Conservation (phyloP, 1,284 basidiomycete genomes). For the Schizophyllum amplum region DNA sequence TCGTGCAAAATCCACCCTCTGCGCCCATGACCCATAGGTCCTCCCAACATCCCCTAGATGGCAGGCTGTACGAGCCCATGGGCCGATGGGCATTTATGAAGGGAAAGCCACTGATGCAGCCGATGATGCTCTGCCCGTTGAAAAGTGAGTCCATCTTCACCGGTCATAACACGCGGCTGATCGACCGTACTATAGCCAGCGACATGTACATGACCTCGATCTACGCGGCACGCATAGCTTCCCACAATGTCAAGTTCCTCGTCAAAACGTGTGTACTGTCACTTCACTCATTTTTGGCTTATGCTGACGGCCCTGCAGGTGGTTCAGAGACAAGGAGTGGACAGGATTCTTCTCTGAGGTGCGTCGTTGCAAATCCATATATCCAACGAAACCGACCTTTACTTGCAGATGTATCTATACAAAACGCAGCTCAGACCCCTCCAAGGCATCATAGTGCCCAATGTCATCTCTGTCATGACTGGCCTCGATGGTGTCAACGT, state of each 20-base stretch:
- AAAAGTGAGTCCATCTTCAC: not conserved
- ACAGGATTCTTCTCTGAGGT: not conserved
- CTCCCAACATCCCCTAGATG: not conserved
- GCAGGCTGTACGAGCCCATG: not conserved
- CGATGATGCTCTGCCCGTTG: not conserved
- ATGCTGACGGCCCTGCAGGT: not conserved
- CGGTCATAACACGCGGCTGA: not conserved
- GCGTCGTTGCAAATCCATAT: not conserved
- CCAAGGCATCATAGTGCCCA: conserved; percentile 45
- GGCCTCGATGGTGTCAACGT: conserved; percentile 26
- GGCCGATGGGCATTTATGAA: not conserved
- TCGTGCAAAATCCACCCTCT: too few relatives aligned
- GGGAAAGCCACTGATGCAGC: not conserved
- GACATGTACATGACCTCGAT: not conserved
- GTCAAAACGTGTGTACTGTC: not conserved
- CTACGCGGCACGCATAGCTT: not conserved
- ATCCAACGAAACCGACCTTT: not conserved
- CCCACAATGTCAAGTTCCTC: not conserved
- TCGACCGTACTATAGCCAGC: not conserved
- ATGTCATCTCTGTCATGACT: conserved; percentile 42
- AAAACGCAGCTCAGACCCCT: conserved; percentile 38
- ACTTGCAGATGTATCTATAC: conserved; percentile 30
- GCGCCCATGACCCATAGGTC: not conserved
- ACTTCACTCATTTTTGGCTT: not conserved
- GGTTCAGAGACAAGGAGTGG: not conserved